Base-by-base conservation (phyloP, 139 green algal species). In the Edaphochlamys debaryana region DNA sequence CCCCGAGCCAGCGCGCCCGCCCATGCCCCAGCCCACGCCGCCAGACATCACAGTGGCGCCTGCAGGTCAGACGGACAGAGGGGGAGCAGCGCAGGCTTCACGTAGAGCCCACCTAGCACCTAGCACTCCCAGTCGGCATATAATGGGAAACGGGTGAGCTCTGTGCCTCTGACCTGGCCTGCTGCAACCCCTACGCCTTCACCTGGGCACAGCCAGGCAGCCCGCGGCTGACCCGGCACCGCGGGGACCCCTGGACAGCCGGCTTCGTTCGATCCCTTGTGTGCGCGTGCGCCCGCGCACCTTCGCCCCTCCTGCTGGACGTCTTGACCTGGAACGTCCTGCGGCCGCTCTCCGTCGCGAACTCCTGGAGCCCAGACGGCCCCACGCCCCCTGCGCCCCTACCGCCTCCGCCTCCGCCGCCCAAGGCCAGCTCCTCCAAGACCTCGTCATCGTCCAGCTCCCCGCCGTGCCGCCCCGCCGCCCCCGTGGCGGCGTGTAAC, bases 11-110 rank as follows among this genome's bases (percentile, higher is more conserved):
- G 62, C 25, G 45, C 48, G 37, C 30, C 67, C 54, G 62, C 60
- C 68, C 68, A 85, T 62, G 38, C 84, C 84, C 84, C 84, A 88
- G 27, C 84, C 84, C n/a, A 88, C 84, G n/a, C 77, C 84, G 11
- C 75, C 76, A 22, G 84, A 69, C 0, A 50, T 36, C 7, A 84
- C 78, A 7, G 78, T 67, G 4, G 76, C 41, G 42, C 32, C 76
- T 50, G 42, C 29, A 41, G 22, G 15, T 38, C 32, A 68, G 62
- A 13, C 6, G 9, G 60, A 9, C 30, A 37, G 30, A 67, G 7
- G 60, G 30, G 60, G 60, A 7, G 6, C 11, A 20, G 9, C 29
- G 29, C 6, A 37, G 29, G 13, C 17, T 29, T 63, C 54, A 63
- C 5, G 54, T 5, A n/a, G 48, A 54, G 11, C 11, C 15, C 11